Evolutionary conservation across 2,329 filamentous ascomycete species (phyloP).

Genomic region (Pyrenophora teres): DNA sequence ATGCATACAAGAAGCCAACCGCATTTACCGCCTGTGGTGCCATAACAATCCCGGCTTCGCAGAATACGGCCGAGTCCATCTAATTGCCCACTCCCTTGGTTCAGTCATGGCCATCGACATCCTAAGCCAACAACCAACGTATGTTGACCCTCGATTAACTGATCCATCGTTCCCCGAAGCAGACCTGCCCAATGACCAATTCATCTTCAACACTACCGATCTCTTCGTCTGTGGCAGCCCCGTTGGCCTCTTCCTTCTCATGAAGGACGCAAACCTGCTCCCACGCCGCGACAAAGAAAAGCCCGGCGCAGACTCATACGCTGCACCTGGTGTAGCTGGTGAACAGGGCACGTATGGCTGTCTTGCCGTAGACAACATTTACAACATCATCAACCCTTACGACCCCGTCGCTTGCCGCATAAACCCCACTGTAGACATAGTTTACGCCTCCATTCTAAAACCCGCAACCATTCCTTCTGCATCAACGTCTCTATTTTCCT

Average conservation of each 20-base stretch:
- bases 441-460: conserved; percentile 77
- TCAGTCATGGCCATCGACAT: conserved; percentile 95
- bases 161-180: conserved; percentile 47
- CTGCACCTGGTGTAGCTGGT: conserved; percentile 67
- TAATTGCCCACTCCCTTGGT: conserved; percentile 91
- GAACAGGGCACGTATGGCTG: conserved; percentile 83
- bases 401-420: conserved; percentile 88
- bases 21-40: conserved; percentile 95
- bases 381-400: conserved; percentile 83
- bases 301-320: conserved; percentile 68
- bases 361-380: conserved; percentile 91
- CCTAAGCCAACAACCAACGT: conserved; percentile 83
- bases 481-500: conserved; percentile 55
- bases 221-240: conserved; percentile 90
- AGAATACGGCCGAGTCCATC: conserved; percentile 79
- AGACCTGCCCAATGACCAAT: conserved; percentile 59
- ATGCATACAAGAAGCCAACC: conserved; percentile 86
- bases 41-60: conserved; percentile 87
- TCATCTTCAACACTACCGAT: conserved; percentile 91
- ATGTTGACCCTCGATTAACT: conserved; percentile 56
- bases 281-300: conserved; percentile 79
- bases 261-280: conserved; percentile 73
- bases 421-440: conserved; percentile 84
- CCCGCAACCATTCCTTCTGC: conserved; percentile 78
- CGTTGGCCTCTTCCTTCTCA: conserved; percentile 86